Percentiles rank a stretch among this genome's conserved stretches.
Evolutionary conservation across 495 filamentous ascomycete genomes (phyloP).

Genomic region (Niebla homalea): DNA sequence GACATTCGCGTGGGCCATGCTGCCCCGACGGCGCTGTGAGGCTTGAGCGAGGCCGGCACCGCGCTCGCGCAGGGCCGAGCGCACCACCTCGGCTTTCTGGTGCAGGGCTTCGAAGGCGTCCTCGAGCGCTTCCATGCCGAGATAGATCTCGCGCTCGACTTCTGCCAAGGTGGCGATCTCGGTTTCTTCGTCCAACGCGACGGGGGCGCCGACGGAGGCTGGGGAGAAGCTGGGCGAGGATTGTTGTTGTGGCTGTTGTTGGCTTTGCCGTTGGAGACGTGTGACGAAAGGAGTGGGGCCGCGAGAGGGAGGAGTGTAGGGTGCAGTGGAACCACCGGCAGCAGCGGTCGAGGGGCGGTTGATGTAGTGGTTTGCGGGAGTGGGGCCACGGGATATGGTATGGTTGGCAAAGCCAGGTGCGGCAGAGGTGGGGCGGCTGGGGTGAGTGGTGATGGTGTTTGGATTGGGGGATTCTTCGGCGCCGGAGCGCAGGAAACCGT

Average conservation of each 20-base stretch:
- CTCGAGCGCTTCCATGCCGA: slow-evolving; percentile 86
- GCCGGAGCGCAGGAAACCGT: slow-evolving; percentile 94
- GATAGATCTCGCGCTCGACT: slow-evolving; percentile 85
- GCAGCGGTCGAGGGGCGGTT: slow-evolving; percentile 3
- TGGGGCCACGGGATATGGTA: slow-evolving; percentile 35
- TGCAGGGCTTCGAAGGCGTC: slow-evolving; percentile 92
- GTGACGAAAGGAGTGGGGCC: slow-evolving; percentile 22
- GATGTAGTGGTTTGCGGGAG: slow-evolving; percentile 11
- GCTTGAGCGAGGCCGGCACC: slow-evolving; percentile 66
- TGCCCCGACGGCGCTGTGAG: slow-evolving; percentile 54
- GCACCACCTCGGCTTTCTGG: slow-evolving; percentile 66
- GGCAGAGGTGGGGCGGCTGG: slow-evolving; percentile 23
- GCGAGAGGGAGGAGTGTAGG: slow-evolving; percentile 29
- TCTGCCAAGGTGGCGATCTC: slow-evolving; percentile 83
- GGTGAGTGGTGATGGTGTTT: slow-evolving; percentile 15
- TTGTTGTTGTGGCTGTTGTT: too few relatives aligned
- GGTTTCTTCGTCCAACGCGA: slow-evolving; percentile 85
- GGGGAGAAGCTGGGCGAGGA: slow-evolving; percentile 23
- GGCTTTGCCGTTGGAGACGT: too few relatives aligned
- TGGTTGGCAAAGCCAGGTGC: slow-evolving; percentile 10
- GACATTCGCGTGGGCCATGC: slow-evolving; percentile 13
- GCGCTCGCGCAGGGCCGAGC: slow-evolving; percentile 64
- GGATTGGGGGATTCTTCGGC: slow-evolving; percentile 46
- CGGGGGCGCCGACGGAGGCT: slow-evolving; percentile 45
- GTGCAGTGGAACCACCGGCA: slow-evolving; percentile 20